phyloP scores from a whole-genome alignment of 2,329 filamentous ascomycete species.

The Cercospora sojina region DNA sequence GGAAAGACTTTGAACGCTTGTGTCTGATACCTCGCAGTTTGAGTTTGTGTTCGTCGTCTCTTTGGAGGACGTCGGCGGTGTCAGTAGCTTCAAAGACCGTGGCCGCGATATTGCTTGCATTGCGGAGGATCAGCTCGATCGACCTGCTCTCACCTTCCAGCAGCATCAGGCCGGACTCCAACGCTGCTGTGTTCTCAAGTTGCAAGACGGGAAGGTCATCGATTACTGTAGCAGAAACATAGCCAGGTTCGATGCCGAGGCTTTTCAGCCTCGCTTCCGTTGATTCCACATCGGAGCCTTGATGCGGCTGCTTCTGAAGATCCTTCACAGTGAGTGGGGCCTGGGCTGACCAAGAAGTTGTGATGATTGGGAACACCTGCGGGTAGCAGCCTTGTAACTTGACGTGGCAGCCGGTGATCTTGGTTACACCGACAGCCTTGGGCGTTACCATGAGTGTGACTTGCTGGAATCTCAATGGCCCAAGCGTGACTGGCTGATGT shows the following conservation, averaged over 20 bases:
- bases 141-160: conserved; percentile 80
- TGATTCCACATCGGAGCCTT: conserved; percentile 1
- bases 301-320: conserved; percentile 10
- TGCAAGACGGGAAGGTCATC: conserved; percentile 73
- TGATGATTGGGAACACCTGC: conserved; percentile 80
- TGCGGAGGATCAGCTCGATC: conserved; percentile 78
- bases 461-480: conserved; percentile 79
- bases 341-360: conserved; percentile 70
- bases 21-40: conserved; percentile 16
- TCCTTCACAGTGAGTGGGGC: conserved; percentile 70
- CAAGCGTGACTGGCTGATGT: conserved; percentile 65
- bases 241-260: conserved; percentile 24
- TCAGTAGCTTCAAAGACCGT: conserved; percentile 57
- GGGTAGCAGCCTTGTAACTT: conserved; percentile 80
- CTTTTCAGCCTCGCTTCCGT: conserved; percentile 10
- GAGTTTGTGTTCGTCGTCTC: conserved; percentile 19
- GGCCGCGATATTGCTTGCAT: conserved; percentile 71
- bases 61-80: conserved; percentile 22
- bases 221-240: conserved; percentile 62
- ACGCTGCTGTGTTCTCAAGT: conserved; percentile 72
- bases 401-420: conserved; percentile 73
- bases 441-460: conserved; percentile 70
- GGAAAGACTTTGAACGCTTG: conserved; percentile 17
- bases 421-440: conserved; percentile 64
- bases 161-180: conserved; percentile 86